Conservation (phyloP, 306 rosid genomes). For the Vigna mungo region DNA sequence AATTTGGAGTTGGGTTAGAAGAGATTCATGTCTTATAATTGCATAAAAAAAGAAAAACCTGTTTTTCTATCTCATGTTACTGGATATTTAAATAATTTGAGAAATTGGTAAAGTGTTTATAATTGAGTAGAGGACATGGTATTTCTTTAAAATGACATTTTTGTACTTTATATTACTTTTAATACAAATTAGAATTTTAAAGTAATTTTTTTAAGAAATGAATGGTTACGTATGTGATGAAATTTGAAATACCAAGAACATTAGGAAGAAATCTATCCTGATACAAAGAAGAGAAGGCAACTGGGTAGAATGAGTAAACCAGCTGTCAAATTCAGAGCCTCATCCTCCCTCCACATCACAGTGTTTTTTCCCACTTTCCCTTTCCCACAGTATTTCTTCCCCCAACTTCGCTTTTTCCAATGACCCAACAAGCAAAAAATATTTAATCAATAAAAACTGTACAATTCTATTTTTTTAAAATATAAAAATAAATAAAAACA, state of each 20-base stretch:
- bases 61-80: too few relatives aligned
- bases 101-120: background rate
- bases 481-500: background rate
- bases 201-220: too few relatives aligned
- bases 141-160: too few relatives aligned
- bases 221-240: too few relatives aligned
- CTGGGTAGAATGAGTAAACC: conserved; percentile 62
- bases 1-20: background rate
- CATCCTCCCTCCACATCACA: conserved; percentile 16
- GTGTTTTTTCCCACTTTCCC: conserved; percentile 24
- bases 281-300: conserved; percentile 41
- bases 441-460: background rate
- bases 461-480: too few relatives aligned
- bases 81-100: background rate
- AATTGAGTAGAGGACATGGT: background rate
- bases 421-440: background rate
- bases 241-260: too few relatives aligned
- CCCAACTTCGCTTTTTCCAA: conserved; percentile 28
- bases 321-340: conserved; percentile 64
- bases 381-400: conserved; percentile 38
- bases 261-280: too few relatives aligned
- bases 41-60: background rate
- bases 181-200: too few relatives aligned
- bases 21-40: background rate
- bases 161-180: too few relatives aligned